Percentiles rank a stretch among this genome's conserved stretches.
phyloP scores from a whole-genome alignment of 2,329 filamentous ascomycete genomes.

The Cordyceps pruinosa region DNA sequence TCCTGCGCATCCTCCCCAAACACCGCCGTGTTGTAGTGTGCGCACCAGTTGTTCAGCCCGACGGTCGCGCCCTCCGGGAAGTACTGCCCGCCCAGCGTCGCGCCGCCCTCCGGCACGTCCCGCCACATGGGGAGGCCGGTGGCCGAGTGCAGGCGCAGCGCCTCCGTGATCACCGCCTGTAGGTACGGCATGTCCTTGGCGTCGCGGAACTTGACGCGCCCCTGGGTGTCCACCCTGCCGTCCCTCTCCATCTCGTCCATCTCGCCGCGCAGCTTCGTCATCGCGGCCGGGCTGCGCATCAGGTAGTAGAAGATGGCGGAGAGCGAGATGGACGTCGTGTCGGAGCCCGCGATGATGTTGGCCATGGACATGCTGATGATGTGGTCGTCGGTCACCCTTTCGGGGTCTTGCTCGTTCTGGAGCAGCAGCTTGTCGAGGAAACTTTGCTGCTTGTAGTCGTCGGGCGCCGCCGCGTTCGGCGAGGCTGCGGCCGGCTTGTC shows the following conservation, averaged over 20 bases:
- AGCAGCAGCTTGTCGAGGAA: conserved; percentile 23
- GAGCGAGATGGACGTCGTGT: conserved; percentile 44
- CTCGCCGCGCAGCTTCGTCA: conserved; percentile 21
- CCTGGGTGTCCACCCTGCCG: conserved; percentile 7
- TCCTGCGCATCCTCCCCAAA: conserved; percentile 27
- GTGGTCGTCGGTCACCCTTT: conserved; percentile 33
- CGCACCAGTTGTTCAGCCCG: conserved; percentile 31
- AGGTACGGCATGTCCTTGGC: conserved; percentile 41
- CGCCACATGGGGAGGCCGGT: conserved; percentile 43
- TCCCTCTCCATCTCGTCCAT: conserved; percentile 12
- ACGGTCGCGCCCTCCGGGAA: conserved; percentile 28
- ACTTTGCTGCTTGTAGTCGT: conserved; percentile 11
- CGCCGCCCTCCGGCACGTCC: conserved; percentile 38
- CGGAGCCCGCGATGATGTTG: conserved; percentile 33
- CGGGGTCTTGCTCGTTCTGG: conserved; percentile 33
- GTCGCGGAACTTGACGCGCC: conserved; percentile 28
- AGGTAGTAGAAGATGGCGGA: conserved; percentile 38
- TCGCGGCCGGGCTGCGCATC: conserved; percentile 23
- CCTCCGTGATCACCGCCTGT: conserved; percentile 47
- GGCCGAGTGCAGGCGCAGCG: conserved; percentile 42
- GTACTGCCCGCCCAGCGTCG: conserved; percentile 28
- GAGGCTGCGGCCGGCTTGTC: conserved; percentile 7
- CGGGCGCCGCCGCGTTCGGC: conserved; percentile 5
- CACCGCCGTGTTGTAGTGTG: conserved; percentile 25
- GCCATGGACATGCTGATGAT: conserved; percentile 20